phyloP scores from a whole-genome alignment of 2,329 filamentous ascomycete species.

The Botrytis deweyae region DNA sequence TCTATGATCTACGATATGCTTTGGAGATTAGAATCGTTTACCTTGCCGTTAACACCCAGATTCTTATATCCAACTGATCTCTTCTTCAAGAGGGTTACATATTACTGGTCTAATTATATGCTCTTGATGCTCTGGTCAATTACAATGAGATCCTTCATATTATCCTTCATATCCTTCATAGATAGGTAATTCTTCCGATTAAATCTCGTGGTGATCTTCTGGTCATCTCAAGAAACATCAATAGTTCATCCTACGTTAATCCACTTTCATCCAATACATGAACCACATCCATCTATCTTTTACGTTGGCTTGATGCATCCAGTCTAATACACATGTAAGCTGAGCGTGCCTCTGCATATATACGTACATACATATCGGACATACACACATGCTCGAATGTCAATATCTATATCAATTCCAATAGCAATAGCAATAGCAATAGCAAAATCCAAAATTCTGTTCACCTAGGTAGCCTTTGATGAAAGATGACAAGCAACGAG shows the following conservation, averaged over 20 bases:
- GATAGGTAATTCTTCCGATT: not conserved
- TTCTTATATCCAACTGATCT: not conserved
- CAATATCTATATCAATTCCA: not conserved
- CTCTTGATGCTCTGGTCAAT: not conserved
- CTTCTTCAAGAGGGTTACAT: not conserved
- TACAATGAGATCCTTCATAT: not conserved
- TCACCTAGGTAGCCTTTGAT: not conserved
- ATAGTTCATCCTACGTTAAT: conserved; percentile 11
- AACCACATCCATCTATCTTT: no score
- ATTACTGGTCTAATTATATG: not conserved
- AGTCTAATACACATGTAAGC: conserved; percentile 7
- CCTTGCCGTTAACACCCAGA: not conserved
- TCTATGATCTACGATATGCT: not conserved
- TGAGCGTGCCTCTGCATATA: not conserved
- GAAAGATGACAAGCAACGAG: not conserved
- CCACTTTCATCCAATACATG: conserved; percentile 6
- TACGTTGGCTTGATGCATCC: not conserved
- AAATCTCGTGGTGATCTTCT: not conserved
- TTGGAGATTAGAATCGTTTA: not conserved
- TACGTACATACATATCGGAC: not conserved
- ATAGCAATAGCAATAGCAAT: not conserved
- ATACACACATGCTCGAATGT: not conserved
- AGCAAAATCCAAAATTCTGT: not conserved
- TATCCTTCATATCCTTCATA: not conserved
- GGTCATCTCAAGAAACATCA: not conserved